Conservation (phyloP, 2,329 filamentous ascomycete species). For the Domatiomyces catenatus region DNA sequence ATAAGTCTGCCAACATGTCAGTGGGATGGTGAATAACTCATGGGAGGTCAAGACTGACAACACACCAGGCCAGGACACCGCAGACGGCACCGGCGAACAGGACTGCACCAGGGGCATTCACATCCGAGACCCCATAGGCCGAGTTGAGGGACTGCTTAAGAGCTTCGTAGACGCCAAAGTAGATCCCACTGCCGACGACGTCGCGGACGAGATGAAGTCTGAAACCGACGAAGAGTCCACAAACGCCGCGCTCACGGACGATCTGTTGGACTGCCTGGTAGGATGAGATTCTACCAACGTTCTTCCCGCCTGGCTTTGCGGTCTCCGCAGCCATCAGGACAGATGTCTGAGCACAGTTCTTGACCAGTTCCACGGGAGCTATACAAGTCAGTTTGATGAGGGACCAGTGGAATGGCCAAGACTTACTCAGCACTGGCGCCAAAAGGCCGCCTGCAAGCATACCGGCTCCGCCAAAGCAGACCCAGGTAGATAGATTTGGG, state of each 20-base stretch:
- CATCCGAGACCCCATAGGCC: conserved; percentile 28
- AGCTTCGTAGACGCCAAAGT: conserved; percentile 34
- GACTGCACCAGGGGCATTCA: conserved; percentile 27
- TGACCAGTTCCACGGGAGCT: conserved; percentile 34
- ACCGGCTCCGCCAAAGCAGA: conserved; percentile 30
- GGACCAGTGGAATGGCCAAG: background rate
- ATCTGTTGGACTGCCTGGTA: conserved; percentile 29
- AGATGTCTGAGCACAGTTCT: conserved; percentile 35
- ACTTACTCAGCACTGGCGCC: conserved; percentile 30
- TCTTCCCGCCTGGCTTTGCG: conserved; percentile 7
- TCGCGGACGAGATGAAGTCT: conserved; percentile 30
- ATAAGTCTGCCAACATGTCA: conserved; percentile 26
- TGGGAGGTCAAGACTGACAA: conserved; percentile 21
- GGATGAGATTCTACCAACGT: conserved; percentile 27
- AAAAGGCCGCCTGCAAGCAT: conserved; percentile 28
- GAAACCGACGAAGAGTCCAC: conserved; percentile 33
- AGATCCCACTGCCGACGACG: conserved; percentile 31
- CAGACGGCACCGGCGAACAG: conserved; percentile 32
- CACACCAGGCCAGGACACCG: conserved; percentile 33
- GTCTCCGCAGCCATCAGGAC: conserved; percentile 25
- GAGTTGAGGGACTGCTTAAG: conserved; percentile 32
- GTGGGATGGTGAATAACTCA: background rate
- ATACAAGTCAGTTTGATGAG: background rate
- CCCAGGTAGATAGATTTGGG: conserved; percentile 26
- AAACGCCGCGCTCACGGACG: conserved; percentile 27